Conservation (phyloP, 2,329 filamentous ascomycete genomes). For the Hypoxylon sp. region DNA sequence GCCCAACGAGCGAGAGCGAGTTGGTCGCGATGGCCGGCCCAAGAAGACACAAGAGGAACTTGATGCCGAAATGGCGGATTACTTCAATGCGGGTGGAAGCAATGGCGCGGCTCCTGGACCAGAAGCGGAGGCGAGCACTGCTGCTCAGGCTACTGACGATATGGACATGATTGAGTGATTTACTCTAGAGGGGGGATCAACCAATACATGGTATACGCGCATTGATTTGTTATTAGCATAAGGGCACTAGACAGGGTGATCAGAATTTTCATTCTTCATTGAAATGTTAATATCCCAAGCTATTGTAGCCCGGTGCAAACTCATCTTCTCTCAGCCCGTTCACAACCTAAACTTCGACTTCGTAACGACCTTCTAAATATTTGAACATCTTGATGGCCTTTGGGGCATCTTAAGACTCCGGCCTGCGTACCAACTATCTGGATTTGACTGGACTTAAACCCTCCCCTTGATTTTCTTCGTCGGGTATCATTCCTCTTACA, state of each 20-base stretch:
- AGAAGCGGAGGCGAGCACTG: constrained; percentile 50
- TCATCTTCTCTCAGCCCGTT: neutral
- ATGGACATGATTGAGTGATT: constrained; percentile 79
- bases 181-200: neutral
- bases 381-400: neutral
- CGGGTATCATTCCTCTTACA: neutral
- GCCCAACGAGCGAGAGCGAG: constrained; percentile 59
- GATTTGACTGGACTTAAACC: neutral
- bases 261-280: constrained; percentile 8
- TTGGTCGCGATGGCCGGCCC: constrained; percentile 70
- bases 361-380: neutral
- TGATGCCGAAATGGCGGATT: constrained; percentile 97
- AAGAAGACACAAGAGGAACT: constrained; percentile 93
- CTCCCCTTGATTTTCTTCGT: neutral
- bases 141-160: constrained; percentile 64
- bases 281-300: neutral
- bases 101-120: constrained; percentile 58
- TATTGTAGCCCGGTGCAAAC: neutral
- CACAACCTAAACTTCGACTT: neutral
- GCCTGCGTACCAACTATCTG: neutral
- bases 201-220: constrained; percentile 4
- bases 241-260: constrained; percentile 20
- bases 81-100: constrained; percentile 73
- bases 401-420: neutral
- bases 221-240: constrained; percentile 7